A percentile compares a stretch with the other conserved stretches of the same genome.
Evolutionary conservation across 352 stramenopile species (phyloP).

Genomic region (Phytophthora uliginosa): DNA sequence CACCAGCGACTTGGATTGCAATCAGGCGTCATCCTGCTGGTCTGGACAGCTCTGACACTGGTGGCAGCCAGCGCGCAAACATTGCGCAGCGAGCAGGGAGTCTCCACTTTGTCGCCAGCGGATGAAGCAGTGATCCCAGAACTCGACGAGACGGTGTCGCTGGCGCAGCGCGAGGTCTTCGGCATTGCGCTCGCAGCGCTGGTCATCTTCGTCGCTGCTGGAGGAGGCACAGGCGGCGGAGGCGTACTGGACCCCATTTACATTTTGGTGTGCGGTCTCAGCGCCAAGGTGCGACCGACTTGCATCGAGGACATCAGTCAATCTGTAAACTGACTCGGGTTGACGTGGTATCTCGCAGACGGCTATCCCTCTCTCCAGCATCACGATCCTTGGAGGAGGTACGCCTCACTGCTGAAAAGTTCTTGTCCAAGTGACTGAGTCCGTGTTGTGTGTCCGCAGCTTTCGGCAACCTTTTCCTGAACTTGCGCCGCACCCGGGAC

Average conservation of each 20-base stretch:
- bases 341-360: constrained; percentile 43
- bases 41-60: background rate
- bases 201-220: constrained; percentile 89
- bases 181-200: constrained; percentile 66
- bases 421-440: background rate
- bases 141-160: constrained; percentile 25
- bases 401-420: background rate
- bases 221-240: constrained; percentile 92
- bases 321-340: constrained; percentile 2
- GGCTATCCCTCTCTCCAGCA: constrained; percentile 96
- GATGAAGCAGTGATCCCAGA: constrained; percentile 28
- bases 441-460: constrained; percentile 37
- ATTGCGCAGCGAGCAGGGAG: constrained; percentile 12
- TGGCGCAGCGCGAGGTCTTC: constrained; percentile 55
- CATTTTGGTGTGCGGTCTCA: constrained; percentile 95
- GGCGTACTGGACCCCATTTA: constrained; percentile 98
- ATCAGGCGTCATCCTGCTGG: constrained; percentile 4
- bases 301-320: too few species aligned
- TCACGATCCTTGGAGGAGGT: constrained; percentile 95
- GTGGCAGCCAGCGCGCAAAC: constrained; percentile 13
- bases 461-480: constrained; percentile 95
- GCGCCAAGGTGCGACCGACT: constrained; percentile 66
- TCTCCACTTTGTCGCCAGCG: constrained; percentile 2
- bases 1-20: background rate
- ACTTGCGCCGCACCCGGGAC: constrained; percentile 92